These are phyloP conservation scores for Shiraia sp. DNA, from an alignment of 2,329 filamentous ascomycete species.

Conservation along the genomic window DNA sequence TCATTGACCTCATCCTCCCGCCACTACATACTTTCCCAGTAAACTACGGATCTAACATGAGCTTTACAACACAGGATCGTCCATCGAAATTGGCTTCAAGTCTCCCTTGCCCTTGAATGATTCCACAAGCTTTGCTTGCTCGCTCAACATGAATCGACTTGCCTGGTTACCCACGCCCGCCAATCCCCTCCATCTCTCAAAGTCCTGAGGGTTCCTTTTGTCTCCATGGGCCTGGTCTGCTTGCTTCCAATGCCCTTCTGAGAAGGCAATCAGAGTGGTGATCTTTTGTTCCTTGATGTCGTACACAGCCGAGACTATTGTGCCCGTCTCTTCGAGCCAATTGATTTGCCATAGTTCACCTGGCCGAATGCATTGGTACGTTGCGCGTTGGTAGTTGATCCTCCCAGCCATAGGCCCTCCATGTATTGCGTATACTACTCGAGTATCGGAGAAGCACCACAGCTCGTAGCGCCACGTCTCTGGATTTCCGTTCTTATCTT, in stretches of 20 bases:
- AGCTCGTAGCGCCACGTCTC: slow-evolving; percentile 66
- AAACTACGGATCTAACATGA: background rate
- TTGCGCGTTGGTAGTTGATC: slow-evolving; percentile 58
- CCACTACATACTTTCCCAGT: background rate
- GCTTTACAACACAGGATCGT: slow-evolving; percentile 22
- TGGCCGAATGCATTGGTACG: slow-evolving; percentile 61
- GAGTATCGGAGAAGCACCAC: slow-evolving; percentile 60
- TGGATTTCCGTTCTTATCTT: slow-evolving; percentile 53
- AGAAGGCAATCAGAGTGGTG: slow-evolving; percentile 59
- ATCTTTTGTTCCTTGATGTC: slow-evolving; percentile 57
- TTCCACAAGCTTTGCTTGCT: slow-evolving; percentile 58
- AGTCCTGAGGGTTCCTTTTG: slow-evolving; percentile 57
- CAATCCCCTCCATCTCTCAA: slow-evolving; percentile 57
- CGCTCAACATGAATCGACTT: slow-evolving; percentile 56
- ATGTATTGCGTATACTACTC: slow-evolving; percentile 63
- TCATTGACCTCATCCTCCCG: too few species aligned
- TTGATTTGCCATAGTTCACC: slow-evolving; percentile 64
- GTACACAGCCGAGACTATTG: slow-evolving; percentile 59
- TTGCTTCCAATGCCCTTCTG: slow-evolving; percentile 60
- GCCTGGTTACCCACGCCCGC: slow-evolving; percentile 55
- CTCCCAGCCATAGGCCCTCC: slow-evolving; percentile 58
- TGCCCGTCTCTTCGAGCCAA: slow-evolving; percentile 65
- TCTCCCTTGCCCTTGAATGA: slow-evolving; percentile 55
- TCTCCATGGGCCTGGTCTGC: slow-evolving; percentile 58
- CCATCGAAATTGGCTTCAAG: slow-evolving; percentile 49